phyloP scores from a whole-genome alignment of 495 filamentous ascomycete species.

The Hypoxylon rickii region DNA sequence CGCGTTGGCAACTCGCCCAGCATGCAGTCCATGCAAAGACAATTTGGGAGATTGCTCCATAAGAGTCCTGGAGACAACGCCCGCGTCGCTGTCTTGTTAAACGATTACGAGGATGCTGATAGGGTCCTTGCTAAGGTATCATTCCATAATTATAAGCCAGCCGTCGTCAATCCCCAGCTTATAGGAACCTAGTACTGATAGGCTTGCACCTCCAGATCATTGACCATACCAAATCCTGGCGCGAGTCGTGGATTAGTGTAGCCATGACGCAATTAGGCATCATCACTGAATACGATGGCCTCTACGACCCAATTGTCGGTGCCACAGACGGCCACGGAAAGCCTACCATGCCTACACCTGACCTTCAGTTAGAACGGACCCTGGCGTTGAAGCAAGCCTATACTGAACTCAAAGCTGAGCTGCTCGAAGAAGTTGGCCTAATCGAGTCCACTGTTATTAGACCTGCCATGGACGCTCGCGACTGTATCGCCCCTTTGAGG shows the following conservation, averaged over 20 bases:
- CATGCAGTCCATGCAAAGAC: conserved; percentile 82
- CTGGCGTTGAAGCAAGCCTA: conserved; percentile 70
- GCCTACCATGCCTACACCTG: conserved; percentile 65
- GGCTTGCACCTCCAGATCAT: conserved; percentile 63
- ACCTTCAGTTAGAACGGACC: conserved; percentile 66
- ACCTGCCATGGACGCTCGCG: conserved; percentile 73
- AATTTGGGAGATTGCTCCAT: conserved; percentile 73
- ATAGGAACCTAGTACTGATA: conserved; percentile 5
- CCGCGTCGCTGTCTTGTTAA: conserved; percentile 74
- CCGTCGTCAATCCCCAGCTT: no score
- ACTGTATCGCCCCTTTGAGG: conserved; percentile 73
- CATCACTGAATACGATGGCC: conserved; percentile 69
- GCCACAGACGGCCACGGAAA: conserved; percentile 56
- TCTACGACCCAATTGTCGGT: conserved; percentile 84
- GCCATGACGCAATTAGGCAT: conserved; percentile 72
- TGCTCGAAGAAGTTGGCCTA: conserved; percentile 71
- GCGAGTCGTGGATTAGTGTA: conserved; percentile 81
- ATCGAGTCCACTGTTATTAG: conserved; percentile 75
- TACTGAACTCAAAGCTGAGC: conserved; percentile 72
- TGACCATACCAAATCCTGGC: conserved; percentile 79
- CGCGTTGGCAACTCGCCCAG: conserved; percentile 39
- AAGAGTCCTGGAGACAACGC: conserved; percentile 74
- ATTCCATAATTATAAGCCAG: no score
- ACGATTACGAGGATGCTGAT: conserved; percentile 85
- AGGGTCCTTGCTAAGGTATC: conserved; percentile 73